These are phyloP conservation scores for Xerocomus potaroensis DNA, from an alignment of 768 basidiomycete genomes.

Conservation along the genomic window DNA sequence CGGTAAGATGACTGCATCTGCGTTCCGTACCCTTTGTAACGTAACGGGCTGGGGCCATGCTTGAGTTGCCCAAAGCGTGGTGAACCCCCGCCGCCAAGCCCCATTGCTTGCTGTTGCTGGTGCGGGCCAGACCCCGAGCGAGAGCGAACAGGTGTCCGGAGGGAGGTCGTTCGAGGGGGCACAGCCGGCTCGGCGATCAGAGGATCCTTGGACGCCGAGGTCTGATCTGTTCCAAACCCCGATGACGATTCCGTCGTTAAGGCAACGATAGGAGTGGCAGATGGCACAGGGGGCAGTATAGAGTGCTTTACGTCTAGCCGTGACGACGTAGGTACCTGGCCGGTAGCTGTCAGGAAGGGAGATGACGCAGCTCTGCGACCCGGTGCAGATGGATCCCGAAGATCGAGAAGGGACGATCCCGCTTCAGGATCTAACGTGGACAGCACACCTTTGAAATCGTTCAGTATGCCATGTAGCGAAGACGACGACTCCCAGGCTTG, in stretches of 20 bases:
- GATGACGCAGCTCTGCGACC: constrained; percentile 38
- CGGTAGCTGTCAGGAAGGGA: constrained; percentile 33
- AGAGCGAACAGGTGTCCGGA: constrained; percentile 30
- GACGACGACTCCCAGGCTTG: constrained; percentile 39
- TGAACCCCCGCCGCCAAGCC: constrained; percentile 19
- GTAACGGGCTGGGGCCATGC: constrained; percentile 41
- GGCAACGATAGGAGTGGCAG: constrained; percentile 23
- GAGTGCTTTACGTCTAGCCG: constrained; percentile 20
- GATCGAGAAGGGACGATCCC: constrained; percentile 49
- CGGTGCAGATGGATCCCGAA: constrained; percentile 62
- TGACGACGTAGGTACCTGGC: constrained; percentile 22
- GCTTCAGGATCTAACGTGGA: constrained; percentile 59
- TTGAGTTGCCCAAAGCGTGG: constrained; percentile 34
- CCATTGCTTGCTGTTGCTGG: constrained; percentile 20
- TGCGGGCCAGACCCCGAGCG: constrained; percentile 28
- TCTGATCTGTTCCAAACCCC: constrained; percentile 20
- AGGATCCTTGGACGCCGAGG: constrained; percentile 48
- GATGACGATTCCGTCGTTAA: constrained; percentile 21
- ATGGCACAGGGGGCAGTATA: constrained; percentile 11
- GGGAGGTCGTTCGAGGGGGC: constrained; percentile 30
- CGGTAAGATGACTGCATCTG: constrained; percentile 37
- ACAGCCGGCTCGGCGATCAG: constrained; percentile 36
- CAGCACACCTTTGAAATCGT: constrained; percentile 70
- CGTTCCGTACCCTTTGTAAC: constrained; percentile 36
- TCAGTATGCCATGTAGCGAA: constrained; percentile 58